Evolutionary conservation across 2,329 filamentous ascomycete species (phyloP), one percentile per base, ranked within the genome.

Genomic region (Epichloe gansuensis): DNA sequence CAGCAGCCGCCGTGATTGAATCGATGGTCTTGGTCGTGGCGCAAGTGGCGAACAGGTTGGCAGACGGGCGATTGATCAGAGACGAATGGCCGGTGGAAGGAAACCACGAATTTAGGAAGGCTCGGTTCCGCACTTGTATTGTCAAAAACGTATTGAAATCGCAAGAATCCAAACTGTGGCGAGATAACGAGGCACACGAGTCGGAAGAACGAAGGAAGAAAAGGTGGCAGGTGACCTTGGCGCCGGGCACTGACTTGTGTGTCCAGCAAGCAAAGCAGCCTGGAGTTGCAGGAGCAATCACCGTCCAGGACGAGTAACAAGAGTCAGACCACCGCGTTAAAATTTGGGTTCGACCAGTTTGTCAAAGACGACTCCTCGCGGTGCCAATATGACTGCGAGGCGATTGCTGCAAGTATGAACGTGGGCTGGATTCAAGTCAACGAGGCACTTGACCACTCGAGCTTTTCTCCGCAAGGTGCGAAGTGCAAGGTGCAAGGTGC

Each of bases 141-240:
- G 45, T 25, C 31, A 23, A 44, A 17, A 44, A 17, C 28, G 6
- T 37, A 28, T 28, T 28, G 46, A 7, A 4, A 39, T 35, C 11
- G 45, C n/a, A 31, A 48, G 28, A 31, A 38, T 41, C 25, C 45
- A 43, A 37, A 11, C 4, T 9, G 5, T 25, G 13, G 25, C 45
- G 25, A 35, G 15, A 37, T 6, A 37, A 37, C 25, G 35, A 45
- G 12, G 37, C 25, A 37, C 23, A 31, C 45, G 39, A 28, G 25
- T 21, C 39, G 38, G 39, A 28, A 28, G 15, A 5, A 17, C 12
- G 45, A 23, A 11, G 51, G 48, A 38, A 23, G 41, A 48, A 45
- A 48, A 31, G 35, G 47, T 37, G 39, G 46, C 49, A 49, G 49
- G 25, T 51, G 52, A 54, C 52, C 48, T 46, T 25, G 49, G 52